Evolutionary conservation across 2,329 filamentous ascomycete species (phyloP), one percentile per base, ranked within the genome.

Genomic region (Colletotrichum kahawae): DNA sequence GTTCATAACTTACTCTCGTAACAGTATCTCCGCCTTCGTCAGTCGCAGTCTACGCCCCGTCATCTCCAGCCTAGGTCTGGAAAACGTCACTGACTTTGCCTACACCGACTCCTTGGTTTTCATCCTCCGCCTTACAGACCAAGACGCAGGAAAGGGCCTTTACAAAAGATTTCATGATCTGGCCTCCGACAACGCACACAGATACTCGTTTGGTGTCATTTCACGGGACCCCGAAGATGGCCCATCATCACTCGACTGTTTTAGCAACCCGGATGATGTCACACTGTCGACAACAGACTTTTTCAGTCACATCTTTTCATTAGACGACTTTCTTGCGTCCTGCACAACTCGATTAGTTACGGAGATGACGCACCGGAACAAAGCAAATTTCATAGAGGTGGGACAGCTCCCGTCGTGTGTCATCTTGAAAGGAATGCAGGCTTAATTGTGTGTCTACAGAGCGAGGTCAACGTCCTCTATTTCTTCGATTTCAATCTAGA

Each of bases 331-430:
- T n/a, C 71, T 89, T 12, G 78, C 81, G 31, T 77, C 69, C 1
- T 88, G 87, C 54, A 79, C 84, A 1, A 76, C 77, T 10, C 84
- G 85, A 0, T 63, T 87, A 16, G 85, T 89, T 7, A 84, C 83
- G 0, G 84, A 88, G 70, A 82, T 89, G 66, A 88, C 85, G 1
- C 80, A 86, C 24, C 80, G 82, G 29, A 89, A 84, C 62, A 87
- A 89, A 75, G 72, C 85, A 67, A 81, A 83, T 24, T 84, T 43
- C 5, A 73, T 48, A 7, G 56, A 63, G 57, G 70, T 73, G 21
- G 6, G 36, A 1, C 7, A 51, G 21, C 29, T 27, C 21, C 13
- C 43, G 14, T n/a, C 4, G 18, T 1, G 34, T 13, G 18, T 29
- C 14, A 21, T 38, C 21, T 27, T 38, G n/a, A 36, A 29, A 57